Evolutionary conservation across 75 land plant genomes (phyloP).

Genomic region (Gnetum montanum): DNA sequence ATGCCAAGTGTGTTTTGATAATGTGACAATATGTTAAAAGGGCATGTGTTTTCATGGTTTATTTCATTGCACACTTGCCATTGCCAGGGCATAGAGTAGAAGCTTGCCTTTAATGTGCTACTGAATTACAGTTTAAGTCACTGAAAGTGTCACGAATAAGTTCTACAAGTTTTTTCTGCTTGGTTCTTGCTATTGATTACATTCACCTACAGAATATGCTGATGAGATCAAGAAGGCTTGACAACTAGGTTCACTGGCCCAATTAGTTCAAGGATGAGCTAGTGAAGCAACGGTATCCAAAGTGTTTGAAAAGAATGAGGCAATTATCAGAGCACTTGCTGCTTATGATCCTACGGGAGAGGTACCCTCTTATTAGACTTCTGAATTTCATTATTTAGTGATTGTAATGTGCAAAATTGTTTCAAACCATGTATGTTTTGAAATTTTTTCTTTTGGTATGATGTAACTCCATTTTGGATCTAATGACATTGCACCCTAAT

Average conservation of each 20-base stretch:
- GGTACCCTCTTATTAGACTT: slow-evolving; percentile 17
- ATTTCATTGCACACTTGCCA: too few species aligned
- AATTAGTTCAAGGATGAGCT: slow-evolving; percentile 59
- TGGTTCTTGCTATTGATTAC: neutral
- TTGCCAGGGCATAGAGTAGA: too few species aligned
- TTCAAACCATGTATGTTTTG: neutral
- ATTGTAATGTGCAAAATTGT: neutral
- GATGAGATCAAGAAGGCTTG: slow-evolving; percentile 72
- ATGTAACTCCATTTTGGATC: neutral
- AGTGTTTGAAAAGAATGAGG: slow-evolving; percentile 69
- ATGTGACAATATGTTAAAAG: too few species aligned
- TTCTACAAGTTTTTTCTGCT: too few species aligned
- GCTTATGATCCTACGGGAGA: slow-evolving; percentile 50
- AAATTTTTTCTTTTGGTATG: neutral
- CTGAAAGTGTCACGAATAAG: too few species aligned
- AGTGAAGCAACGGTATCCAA: slow-evolving; percentile 47
- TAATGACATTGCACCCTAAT: neutral
- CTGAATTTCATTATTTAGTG: neutral
- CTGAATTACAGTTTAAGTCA: too few species aligned
- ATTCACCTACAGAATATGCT: slow-evolving; percentile 43
- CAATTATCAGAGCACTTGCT: slow-evolving; percentile 58
- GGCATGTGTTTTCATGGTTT: too few species aligned
- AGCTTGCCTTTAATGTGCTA: too few species aligned
- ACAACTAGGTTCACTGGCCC: slow-evolving; percentile 40
- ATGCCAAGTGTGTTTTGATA: too few species aligned